Percentiles rank a stretch among this genome's conserved stretches.
Conservation (phyloP, 1,284 basidiomycete species). For the Ustilago vetiveriae region DNA sequence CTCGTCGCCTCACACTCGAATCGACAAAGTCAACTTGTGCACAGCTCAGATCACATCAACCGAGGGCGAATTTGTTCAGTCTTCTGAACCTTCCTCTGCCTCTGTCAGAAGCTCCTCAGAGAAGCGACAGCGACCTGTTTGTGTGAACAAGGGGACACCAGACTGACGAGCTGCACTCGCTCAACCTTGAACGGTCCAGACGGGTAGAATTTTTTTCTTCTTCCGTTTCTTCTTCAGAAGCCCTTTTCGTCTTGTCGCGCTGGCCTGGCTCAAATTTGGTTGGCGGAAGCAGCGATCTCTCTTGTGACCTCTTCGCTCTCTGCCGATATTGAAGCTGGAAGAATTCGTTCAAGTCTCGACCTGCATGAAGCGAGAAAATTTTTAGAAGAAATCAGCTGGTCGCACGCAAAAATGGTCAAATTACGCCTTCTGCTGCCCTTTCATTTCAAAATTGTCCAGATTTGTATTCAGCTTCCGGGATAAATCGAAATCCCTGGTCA, state of each 20-base stretch:
- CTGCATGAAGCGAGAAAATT: slow-evolving; percentile 34
- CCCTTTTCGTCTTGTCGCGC: slow-evolving; percentile 7
- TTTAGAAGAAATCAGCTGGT: slow-evolving; percentile 30
- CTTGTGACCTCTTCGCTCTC: neutral
- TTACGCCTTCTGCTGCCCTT: neutral
- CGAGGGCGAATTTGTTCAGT: slow-evolving; percentile 16
- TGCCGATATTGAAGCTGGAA: too few species aligned
- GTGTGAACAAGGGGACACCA: neutral
- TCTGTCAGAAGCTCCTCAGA: too few species aligned
- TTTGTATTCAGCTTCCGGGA: neutral
- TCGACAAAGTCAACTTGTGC: too few species aligned
- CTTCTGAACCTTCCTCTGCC: too few species aligned
- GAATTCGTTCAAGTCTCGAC: neutral
- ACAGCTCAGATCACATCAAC: neutral
- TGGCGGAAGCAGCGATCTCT: neutral
- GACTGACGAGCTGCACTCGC: neutral
- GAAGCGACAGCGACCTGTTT: too few species aligned
- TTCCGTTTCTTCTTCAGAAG: slow-evolving; percentile 4
- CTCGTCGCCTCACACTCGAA: neutral
- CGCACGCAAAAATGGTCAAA: slow-evolving; percentile 1
- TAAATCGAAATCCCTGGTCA: neutral
- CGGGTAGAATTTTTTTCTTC: slow-evolving; percentile 4
- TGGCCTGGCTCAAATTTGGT: neutral
- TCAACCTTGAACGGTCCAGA: slow-evolving; percentile 22
- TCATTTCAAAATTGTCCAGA: neutral